Percentiles rank a stretch among this genome's conserved stretches.
These are phyloP conservation scores for Solanum paucissectum DNA, from an alignment of 257 asterid species.

Conservation along the genomic window DNA sequence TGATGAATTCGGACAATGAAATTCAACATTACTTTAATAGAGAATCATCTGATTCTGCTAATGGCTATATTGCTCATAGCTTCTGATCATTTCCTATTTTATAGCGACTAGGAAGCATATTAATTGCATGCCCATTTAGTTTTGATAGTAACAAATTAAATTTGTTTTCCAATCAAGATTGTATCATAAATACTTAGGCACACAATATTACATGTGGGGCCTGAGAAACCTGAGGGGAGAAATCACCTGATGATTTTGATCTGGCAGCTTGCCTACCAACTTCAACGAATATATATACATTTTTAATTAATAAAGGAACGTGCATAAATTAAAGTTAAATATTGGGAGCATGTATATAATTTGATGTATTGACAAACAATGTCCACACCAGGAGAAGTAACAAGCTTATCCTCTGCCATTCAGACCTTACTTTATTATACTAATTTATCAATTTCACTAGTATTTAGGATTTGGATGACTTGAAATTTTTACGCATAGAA, in stretches of 20 bases:
- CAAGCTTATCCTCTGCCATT: background rate
- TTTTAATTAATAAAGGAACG: too few species aligned
- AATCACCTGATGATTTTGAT: background rate
- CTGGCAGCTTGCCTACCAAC: background rate
- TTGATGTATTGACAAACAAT: background rate
- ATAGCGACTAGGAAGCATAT: background rate
- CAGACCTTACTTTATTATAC: background rate
- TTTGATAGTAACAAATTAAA: background rate
- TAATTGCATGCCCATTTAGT: background rate
- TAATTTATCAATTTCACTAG: background rate
- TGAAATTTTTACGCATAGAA: too few species aligned
- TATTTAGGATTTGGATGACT: too few species aligned
- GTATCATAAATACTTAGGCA: background rate
- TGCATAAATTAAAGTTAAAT: background rate
- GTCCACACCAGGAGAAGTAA: background rate
- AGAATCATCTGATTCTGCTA: conserved; percentile 30
- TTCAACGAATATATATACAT: too few species aligned
- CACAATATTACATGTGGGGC: background rate
- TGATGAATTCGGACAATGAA: conserved; percentile 29
- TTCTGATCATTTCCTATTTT: background rate
- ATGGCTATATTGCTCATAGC: background rate
- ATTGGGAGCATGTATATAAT: background rate
- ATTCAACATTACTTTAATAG: conserved; percentile 35
- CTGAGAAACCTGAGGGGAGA: background rate
- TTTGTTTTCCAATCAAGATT: background rate